Conservation (phyloP, 257 asterid genomes). For the Solanum chiquidenum region DNA sequence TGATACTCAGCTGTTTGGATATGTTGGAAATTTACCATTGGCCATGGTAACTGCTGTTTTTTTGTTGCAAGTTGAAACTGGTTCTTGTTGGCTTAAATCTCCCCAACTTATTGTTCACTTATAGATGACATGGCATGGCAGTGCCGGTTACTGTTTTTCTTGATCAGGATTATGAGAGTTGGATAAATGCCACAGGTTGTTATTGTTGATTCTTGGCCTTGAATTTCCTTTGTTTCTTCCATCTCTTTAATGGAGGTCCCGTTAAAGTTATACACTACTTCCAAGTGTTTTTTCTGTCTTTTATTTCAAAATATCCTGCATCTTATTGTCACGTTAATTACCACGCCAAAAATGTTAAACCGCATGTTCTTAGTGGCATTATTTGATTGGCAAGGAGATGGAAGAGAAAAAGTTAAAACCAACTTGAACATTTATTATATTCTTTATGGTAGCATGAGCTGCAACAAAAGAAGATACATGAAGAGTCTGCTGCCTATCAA, state of each 20-base stretch:
- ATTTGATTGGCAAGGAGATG: neutral
- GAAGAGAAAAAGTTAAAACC: neutral
- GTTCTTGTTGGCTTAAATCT: neutral
- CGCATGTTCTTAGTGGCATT: too few species aligned
- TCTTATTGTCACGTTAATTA: neutral
- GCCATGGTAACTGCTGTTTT: neutral
- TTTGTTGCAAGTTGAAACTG: neutral
- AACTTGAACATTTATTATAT: conserved; percentile 2
- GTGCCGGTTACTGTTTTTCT: neutral
- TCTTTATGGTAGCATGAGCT: conserved; percentile 25
- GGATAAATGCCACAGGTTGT: neutral
- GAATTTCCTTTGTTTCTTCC: neutral
- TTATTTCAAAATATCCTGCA: neutral
- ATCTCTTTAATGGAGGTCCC: neutral
- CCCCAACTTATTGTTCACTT: neutral
- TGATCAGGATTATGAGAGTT: neutral
- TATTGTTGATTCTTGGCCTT: neutral
- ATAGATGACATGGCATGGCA: neutral
- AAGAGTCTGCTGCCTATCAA: conserved; percentile 16
- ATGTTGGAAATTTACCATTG: neutral
- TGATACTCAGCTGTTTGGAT: neutral
- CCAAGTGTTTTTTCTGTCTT: neutral
- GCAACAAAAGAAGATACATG: conserved; percentile 16
- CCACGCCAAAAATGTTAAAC: neutral
- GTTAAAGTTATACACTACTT: neutral